Evolutionary conservation across 2,329 filamentous ascomycete species (phyloP), one percentile per base, ranked within the genome.

Genomic region (Aspergillus sp.): DNA sequence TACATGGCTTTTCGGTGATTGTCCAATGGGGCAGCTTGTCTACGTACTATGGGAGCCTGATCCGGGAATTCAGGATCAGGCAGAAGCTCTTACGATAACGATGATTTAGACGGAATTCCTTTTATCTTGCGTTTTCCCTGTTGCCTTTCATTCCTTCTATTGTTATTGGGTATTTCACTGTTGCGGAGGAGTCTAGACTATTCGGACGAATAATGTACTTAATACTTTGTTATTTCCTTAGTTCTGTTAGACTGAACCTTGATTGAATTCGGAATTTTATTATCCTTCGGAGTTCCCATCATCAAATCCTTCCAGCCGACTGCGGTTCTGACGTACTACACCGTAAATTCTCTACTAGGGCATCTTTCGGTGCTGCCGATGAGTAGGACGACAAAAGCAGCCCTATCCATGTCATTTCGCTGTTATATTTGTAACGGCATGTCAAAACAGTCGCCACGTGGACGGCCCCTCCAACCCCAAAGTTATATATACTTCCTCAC

Each of bases 1-100:
- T 58, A 58, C 41, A 31, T 58, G 9, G 46, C 44, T 8, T 35
- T 51, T 19, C 51, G 51, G 19, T 58, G 41, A 37, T 17, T 37
- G 24, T 24, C 12, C 15, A 23, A 33, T n/a, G 17, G 15, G 12
- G 4, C 35, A 31, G 27, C 27, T 31, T 11, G 9, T 4, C 14
- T 37, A 6, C 35, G 5, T 15, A 14, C 35, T n/a, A n/a, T n/a
- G 21, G 21, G 27, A 31, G 23, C 23, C 19, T 27, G 43, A 14
- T n/a, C 14, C 23, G 23, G 21, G 17, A 11, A 50, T 21, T 17
- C 2, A 5, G 27, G 35, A 31, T n/a, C 12, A 37, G 35, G 35
- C 35, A 37, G 35, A 37, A 37, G 35, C 35, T 37, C 15, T 37
- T 37, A 37, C 35, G 35, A 37, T 37, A 6, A 37, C 15, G 35